phyloP scores from a whole-genome alignment of 2,329 filamentous ascomycete species.

The Exophiala aquamarina region DNA sequence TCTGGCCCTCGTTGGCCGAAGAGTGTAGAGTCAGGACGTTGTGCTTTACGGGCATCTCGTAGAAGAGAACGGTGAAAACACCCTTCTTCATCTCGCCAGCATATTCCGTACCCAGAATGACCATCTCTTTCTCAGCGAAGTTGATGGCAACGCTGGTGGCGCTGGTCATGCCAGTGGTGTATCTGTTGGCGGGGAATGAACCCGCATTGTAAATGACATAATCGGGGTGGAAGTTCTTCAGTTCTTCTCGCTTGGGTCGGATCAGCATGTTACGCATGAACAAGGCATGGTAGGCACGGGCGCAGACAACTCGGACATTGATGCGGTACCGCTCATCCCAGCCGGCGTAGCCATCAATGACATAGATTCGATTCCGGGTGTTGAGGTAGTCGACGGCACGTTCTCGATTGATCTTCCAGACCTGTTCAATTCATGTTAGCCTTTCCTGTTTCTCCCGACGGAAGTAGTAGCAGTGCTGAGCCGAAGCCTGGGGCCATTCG shows the following conservation, averaged over 20 bases:
- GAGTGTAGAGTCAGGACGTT: constrained; percentile 98
- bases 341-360: constrained; percentile 93
- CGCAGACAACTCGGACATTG: constrained; percentile 95
- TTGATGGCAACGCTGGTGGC: constrained; percentile 98
- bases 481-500: no score
- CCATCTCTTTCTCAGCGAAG: constrained; percentile 99
- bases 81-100: constrained; percentile 98
- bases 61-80: constrained; percentile 98
- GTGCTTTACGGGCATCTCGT: constrained; percentile 99
- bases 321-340: constrained; percentile 99
- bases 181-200: constrained; percentile 97
- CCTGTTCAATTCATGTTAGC: constrained; percentile 53
- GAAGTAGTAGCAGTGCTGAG: neutral
- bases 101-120: constrained; percentile 98
- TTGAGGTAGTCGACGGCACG: constrained; percentile 99
- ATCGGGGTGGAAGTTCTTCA: constrained; percentile 97
- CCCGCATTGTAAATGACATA: constrained; percentile 99
- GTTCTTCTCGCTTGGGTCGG: constrained; percentile 83
- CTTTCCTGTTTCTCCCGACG: constrained; percentile 8
- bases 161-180: constrained; percentile 97
- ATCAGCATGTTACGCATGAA: constrained; percentile 99
- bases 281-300: constrained; percentile 96
- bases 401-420: constrained; percentile 99
- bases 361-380: constrained; percentile 97
- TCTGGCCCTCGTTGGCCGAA: constrained; percentile 92